Conservation (phyloP, 2,329 filamentous ascomycete species). For the Peltaster fructicola region DNA sequence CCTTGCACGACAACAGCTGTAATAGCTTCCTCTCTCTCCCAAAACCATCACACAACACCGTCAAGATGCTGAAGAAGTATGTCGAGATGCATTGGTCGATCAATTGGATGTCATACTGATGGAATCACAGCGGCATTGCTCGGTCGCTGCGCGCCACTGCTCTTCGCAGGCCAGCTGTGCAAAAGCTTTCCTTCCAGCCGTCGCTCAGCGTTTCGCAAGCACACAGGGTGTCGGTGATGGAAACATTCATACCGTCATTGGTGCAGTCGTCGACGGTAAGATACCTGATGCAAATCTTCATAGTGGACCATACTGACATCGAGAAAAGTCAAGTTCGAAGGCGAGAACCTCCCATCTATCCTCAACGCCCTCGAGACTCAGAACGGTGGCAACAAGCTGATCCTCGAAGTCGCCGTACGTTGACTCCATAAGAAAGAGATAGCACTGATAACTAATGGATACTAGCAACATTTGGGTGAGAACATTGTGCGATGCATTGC, state of each 20-base stretch:
- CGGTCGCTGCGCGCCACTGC: slow-evolving; percentile 44
- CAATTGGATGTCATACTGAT: slow-evolving; percentile 12
- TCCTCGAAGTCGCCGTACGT: slow-evolving; percentile 89
- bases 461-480: slow-evolving; percentile 96
- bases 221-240: slow-evolving; percentile 40
- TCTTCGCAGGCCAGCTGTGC: slow-evolving; percentile 38
- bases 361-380: slow-evolving; percentile 87
- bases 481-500: slow-evolving; percentile 99
- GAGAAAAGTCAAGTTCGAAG: slow-evolving; percentile 81
- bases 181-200: slow-evolving; percentile 40
- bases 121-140: slow-evolving; percentile 43
- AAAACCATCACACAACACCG: slow-evolving; percentile 31
- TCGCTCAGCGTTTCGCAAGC: slow-evolving; percentile 44
- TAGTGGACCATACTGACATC: too few relatives aligned
- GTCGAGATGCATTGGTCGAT: slow-evolving; percentile 19
- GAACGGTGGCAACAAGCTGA: slow-evolving; percentile 85
- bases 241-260: slow-evolving; percentile 71
- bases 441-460: slow-evolving; percentile 5
- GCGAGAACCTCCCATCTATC: slow-evolving; percentile 84
- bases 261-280: slow-evolving; percentile 98
- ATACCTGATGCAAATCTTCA: too few relatives aligned
- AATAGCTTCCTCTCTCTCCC: slow-evolving; percentile 9
- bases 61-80: slow-evolving; percentile 73
- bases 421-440: slow-evolving; percentile 3
- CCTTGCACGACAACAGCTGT: too few relatives aligned